Conservation (phyloP, 1,139 yeast genomes). For the Taphrina deformans region DNA sequence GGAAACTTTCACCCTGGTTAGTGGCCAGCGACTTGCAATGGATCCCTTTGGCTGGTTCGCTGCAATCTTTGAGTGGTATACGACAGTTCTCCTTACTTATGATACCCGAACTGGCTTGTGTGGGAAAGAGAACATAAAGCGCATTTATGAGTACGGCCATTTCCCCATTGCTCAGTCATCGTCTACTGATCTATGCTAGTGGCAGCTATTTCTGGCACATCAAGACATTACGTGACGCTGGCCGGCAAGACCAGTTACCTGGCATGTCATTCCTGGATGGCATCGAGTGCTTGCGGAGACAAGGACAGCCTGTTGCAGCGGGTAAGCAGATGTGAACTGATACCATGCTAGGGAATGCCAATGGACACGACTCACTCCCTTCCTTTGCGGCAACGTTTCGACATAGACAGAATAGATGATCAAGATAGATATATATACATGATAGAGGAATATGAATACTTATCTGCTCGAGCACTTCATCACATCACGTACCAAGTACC, state of each 20-base stretch:
- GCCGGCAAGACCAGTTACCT: conserved; percentile 1
- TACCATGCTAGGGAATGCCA: no score
- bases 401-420: background rate
- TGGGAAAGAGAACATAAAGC: conserved; percentile 15
- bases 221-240: conserved; percentile 17
- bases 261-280: conserved; percentile 18
- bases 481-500: no score
- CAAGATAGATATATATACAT: background rate
- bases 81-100: conserved; percentile 27
- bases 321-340: background rate
- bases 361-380: no score
- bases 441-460: background rate
- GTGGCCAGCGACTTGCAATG: conserved; percentile 29
- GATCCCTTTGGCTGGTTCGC: conserved; percentile 35
- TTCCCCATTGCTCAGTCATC: no score
- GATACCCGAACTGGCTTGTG: conserved; percentile 12
- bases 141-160: conserved; percentile 30
- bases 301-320: background rate
- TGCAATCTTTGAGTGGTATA: conserved; percentile 29
- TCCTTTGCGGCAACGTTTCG: no score
- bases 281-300: conserved; percentile 9
- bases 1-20: conserved; percentile 13
- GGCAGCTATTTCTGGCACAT: conserved; percentile 27
- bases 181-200: no score
- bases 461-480: no score